phyloP scores from a whole-genome alignment of 2,329 filamentous ascomycete species.

The Colletotrichum tropicicola region DNA sequence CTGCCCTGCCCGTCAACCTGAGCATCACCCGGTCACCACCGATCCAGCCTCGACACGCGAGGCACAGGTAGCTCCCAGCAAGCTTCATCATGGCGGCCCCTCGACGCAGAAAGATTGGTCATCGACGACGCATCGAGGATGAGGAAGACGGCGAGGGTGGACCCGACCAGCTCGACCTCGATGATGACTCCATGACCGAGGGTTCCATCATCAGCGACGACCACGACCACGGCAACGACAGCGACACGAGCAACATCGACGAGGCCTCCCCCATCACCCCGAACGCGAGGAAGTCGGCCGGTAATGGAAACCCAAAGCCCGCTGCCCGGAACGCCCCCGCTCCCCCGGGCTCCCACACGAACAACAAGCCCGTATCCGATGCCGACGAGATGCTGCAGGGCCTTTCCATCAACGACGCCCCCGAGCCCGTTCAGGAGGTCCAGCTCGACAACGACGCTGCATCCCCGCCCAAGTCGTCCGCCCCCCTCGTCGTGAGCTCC shows the following conservation, averaged over 20 bases:
- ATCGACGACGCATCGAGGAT: constrained; percentile 74
- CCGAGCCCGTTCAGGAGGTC: constrained; percentile 52
- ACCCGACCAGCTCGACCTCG: constrained; percentile 63
- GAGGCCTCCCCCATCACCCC: constrained; percentile 62
- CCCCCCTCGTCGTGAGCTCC: constrained; percentile 65
- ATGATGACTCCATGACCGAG: constrained; percentile 74
- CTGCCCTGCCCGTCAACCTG: constrained; percentile 17
- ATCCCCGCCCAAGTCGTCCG: constrained; percentile 51
- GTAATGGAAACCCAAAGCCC: constrained; percentile 51
- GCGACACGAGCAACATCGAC: constrained; percentile 71
- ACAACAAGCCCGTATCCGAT: constrained; percentile 53
- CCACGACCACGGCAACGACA: constrained; percentile 66
- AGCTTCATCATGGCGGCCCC: constrained; percentile 54
- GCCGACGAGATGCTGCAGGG: constrained; percentile 69
- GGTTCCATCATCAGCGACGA: constrained; percentile 71
- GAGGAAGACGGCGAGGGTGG: constrained; percentile 75
- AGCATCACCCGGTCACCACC: constrained; percentile 14
- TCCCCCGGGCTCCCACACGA: constrained; percentile 43
- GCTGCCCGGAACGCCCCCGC: constrained; percentile 41
- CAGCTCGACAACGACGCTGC: constrained; percentile 55
- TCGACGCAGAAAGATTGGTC: constrained; percentile 72
- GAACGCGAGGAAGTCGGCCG: constrained; percentile 46
- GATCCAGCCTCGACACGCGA: not conserved
- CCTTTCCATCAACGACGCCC: constrained; percentile 54
- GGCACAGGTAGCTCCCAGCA: constrained; percentile 10